Conservation (phyloP, 1,284 basidiomycete genomes). For the Marasmius sp. region DNA sequence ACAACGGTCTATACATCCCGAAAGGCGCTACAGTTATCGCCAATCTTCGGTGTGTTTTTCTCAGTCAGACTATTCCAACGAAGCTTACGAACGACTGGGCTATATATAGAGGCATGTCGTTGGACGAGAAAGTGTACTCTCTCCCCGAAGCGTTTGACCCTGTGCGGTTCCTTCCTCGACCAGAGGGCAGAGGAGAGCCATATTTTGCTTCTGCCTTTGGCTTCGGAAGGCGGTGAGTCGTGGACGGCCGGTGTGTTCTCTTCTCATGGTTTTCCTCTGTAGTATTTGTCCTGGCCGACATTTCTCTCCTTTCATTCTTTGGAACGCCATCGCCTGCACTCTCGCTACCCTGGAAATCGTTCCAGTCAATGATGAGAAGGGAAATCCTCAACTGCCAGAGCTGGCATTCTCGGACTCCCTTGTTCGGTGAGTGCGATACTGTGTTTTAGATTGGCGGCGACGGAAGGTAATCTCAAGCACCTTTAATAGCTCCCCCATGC, state of each 20-base stretch:
- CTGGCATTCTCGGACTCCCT: neutral
- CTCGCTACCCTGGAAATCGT: neutral
- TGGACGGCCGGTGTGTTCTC: no score
- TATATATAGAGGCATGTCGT: neutral
- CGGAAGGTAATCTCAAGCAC: neutral
- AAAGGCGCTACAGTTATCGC: constrained; percentile 1
- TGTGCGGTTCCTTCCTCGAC: neutral
- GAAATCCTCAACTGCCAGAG: neutral
- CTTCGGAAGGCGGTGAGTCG: constrained; percentile 3
- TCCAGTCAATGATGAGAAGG: neutral
- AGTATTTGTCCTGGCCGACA: neutral
- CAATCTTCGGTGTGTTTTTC: neutral
- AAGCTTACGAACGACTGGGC: neutral
- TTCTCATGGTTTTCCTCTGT: neutral
- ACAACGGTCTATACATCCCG: neutral
- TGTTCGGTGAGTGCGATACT: neutral
- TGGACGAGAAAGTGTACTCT: neutral
- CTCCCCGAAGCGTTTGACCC: neutral
- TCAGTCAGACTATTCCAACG: neutral
- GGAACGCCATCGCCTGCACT: neutral
- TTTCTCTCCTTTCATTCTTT: neutral
- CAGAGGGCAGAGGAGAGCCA: constrained; percentile 4
- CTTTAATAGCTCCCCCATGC: neutral
- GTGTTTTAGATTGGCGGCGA: no score
- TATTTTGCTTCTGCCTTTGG: neutral